A percentile compares a stretch with the other conserved stretches of the same genome.
Conservation (phyloP, 768 basidiomycete species). For the Pulveroboletus sp. region DNA sequence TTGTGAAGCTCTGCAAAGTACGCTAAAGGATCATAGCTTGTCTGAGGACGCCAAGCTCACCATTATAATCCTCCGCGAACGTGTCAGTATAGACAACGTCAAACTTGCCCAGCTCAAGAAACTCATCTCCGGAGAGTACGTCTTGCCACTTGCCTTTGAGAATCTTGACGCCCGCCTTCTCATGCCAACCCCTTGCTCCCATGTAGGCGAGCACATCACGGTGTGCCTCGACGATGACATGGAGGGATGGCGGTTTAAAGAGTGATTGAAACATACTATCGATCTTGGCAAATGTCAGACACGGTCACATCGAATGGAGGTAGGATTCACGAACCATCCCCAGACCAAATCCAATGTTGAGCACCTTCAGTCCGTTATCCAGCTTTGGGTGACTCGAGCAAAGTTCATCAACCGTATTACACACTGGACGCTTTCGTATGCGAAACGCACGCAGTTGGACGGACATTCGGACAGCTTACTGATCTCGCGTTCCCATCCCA, state of each 20-base stretch:
- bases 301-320: neutral
- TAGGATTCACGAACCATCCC: constrained; percentile 61
- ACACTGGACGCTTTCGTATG: constrained; percentile 47
- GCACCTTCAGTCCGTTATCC: constrained; percentile 49
- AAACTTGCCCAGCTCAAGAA: constrained; percentile 68
- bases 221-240: constrained; percentile 94
- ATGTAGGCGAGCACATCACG: constrained; percentile 85
- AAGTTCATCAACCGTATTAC: constrained; percentile 65
- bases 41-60: constrained; percentile 27
- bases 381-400: constrained; percentile 48
- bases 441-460: constrained; percentile 1
- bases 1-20: constrained; percentile 50
- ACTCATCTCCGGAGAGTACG: constrained; percentile 53
- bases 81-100: constrained; percentile 91
- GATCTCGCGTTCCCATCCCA: constrained; percentile 93
- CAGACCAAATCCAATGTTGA: constrained; percentile 93
- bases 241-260: constrained; percentile 53
- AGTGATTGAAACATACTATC: constrained; percentile 75
- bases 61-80: constrained; percentile 81
- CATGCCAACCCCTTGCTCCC: constrained; percentile 71
- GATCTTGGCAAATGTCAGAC: constrained; percentile 47
- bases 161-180: constrained; percentile 69
- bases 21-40: neutral
- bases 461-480: constrained; percentile 40
- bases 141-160: constrained; percentile 96